A percentile compares a stretch with the other conserved stretches of the same genome.
These are phyloP conservation scores for Blastobotrys serpentis DNA, from an alignment of 1,139 yeast species.

Conservation along the genomic window DNA sequence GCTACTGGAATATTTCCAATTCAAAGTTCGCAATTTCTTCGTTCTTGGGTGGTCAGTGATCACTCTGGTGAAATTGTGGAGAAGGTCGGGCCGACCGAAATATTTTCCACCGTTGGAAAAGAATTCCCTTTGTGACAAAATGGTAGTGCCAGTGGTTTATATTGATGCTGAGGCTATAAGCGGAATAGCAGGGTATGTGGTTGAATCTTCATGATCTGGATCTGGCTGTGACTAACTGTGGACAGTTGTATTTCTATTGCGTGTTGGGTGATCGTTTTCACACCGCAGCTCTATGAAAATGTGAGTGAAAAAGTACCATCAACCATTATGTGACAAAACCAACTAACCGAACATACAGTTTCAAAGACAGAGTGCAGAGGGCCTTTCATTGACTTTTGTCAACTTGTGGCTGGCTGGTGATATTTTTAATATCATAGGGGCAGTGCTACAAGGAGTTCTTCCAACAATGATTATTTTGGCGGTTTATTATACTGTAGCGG, in stretches of 20 bases:
- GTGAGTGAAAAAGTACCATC: slow-evolving; percentile 32
- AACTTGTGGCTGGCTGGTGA: slow-evolving; percentile 89
- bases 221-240: slow-evolving; percentile 1
- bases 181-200: slow-evolving; percentile 68
- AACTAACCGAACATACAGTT: no score
- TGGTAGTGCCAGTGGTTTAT: slow-evolving; percentile 24
- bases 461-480: slow-evolving; percentile 94
- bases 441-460: slow-evolving; percentile 79
- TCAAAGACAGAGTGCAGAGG: slow-evolving; percentile 78
- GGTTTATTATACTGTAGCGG: slow-evolving; percentile 87
- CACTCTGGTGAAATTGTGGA: background rate
- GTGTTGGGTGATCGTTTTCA: slow-evolving; percentile 97
- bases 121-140: slow-evolving; percentile 5
- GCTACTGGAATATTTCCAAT: no score
- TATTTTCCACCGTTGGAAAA: background rate
- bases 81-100: background rate
- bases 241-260: slow-evolving; percentile 77
- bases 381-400: slow-evolving; percentile 77
- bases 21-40: no score
- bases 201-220: background rate
- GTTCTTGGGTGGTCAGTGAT: no score
- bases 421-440: slow-evolving; percentile 86
- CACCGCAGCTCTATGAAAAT: slow-evolving; percentile 94
- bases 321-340: no score
- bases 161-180: slow-evolving; percentile 76